Base-by-base conservation (phyloP, 805 yeast genomes). In the Metschnikowia continentalis region DNA sequence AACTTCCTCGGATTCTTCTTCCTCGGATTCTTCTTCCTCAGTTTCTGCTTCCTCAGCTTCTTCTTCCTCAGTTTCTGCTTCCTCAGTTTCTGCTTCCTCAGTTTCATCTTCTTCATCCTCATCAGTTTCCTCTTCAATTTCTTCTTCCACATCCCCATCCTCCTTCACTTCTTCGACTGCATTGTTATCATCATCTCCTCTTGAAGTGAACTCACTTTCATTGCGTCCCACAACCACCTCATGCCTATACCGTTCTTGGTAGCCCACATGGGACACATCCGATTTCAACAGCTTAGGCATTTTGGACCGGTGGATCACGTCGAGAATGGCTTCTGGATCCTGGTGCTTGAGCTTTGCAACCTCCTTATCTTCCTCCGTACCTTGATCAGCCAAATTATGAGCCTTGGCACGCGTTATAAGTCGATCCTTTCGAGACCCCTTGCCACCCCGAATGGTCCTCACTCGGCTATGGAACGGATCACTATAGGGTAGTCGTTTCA, bases 201-300 rank as follows among this genome's bases (percentile, higher is more conserved):
- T 26, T 26, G 30, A 8, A 26, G 30, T 26, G 30, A 13, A 26
- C 30, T 26, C 30, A 8, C 30, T 26, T 26, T 26, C 30, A 19
- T 37, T 22, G 26, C 30, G 26, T 6, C 8, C 40, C 23, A 20
- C 38, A 42, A 42, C 14, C 19, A n/a, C 32, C 32, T 44, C 41
- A 14, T 44, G 33, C n/a, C 47, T 35, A 7, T 44, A 44, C 35
- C 47, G 32, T 36, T 44, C 47, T 32, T 36, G 39, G 35, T 44
- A 44, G 5, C 47, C 47, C 35, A 26, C 47, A 23, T 35, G 22
- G 17, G 40, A n/a, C 33, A 36, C 47, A 17, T 35, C 26, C 26
- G 47, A 44, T 22, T 44, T 44, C 23, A 44, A 35, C n/a, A 14
- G 23, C 14, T 44, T 35, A 26, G 47, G 47, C 23, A 23, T 11